Percentiles rank a stretch among this genome's conserved stretches.
These are phyloP conservation scores for Solanum chacoense DNA, from an alignment of 305 asterid genomes.

Conservation along the genomic window DNA sequence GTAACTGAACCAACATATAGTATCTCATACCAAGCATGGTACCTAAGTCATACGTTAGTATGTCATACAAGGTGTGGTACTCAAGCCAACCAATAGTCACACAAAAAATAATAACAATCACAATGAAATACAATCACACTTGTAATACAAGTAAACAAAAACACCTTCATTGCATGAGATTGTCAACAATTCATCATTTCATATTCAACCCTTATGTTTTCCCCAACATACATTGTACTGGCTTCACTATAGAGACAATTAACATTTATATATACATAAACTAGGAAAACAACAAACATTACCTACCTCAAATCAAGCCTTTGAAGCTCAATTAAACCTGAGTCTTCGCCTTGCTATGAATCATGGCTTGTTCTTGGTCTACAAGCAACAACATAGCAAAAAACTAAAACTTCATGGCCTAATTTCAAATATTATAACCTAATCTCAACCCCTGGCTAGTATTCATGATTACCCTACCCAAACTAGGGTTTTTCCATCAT, in stretches of 20 bases:
- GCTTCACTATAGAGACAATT: background rate
- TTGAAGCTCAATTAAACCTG: background rate
- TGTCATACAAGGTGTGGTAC: no score
- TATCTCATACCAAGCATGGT: no score
- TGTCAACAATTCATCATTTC: background rate
- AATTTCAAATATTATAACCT: background rate
- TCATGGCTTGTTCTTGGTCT: background rate
- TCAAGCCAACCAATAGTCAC: no score
- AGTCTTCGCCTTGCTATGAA: background rate
- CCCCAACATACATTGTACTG: background rate
- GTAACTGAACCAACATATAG: no score
- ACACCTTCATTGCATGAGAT: background rate
- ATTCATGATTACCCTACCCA: background rate
- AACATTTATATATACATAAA: background rate
- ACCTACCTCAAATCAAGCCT: background rate
- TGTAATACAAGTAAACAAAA: background rate
- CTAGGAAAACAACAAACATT: background rate
- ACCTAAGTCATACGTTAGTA: no score
- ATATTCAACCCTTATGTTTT: background rate
- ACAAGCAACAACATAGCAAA: background rate
- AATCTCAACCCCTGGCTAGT: background rate
- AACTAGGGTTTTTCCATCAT: background rate
- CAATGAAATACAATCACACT: background rate
- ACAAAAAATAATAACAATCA: no score
- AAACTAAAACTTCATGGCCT: background rate